These are phyloP conservation scores for Microsporum canis DNA, from an alignment of 2,329 filamentous ascomycete genomes.

Conservation along the genomic window DNA sequence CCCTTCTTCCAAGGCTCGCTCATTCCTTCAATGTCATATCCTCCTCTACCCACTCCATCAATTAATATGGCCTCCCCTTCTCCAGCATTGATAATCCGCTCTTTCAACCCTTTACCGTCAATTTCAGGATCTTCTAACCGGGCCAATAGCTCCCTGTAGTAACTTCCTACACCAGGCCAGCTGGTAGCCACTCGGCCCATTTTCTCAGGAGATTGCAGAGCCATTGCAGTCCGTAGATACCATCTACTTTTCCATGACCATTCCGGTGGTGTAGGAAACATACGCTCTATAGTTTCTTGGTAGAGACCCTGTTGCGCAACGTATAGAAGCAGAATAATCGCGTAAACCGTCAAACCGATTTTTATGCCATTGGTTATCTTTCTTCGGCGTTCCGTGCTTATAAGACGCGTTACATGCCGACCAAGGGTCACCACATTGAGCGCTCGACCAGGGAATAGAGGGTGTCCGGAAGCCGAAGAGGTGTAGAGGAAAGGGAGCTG, in stretches of 20 bases:
- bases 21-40: slow-evolving; percentile 61
- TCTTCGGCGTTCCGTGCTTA: slow-evolving; percentile 56
- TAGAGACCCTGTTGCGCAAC: slow-evolving; percentile 55
- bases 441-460: slow-evolving; percentile 14
- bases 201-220: slow-evolving; percentile 45
- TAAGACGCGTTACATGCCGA: slow-evolving; percentile 35
- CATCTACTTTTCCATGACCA: slow-evolving; percentile 64
- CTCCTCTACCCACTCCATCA: slow-evolving; percentile 45
- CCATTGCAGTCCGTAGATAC: slow-evolving; percentile 53
- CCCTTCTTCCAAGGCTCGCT: slow-evolving; percentile 75
- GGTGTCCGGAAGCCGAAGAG: slow-evolving; percentile 37
- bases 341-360: slow-evolving; percentile 60
- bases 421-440: slow-evolving; percentile 3
- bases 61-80: slow-evolving; percentile 40
- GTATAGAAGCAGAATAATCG: slow-evolving; percentile 48
- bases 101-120: slow-evolving; percentile 56
- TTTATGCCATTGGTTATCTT: slow-evolving; percentile 60
- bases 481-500: slow-evolving; percentile 56
- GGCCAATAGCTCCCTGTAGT: slow-evolving; percentile 48
- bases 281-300: slow-evolving; percentile 63
- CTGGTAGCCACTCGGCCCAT: slow-evolving; percentile 43
- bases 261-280: slow-evolving; percentile 69
- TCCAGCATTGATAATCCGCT: slow-evolving; percentile 33
- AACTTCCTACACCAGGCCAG: slow-evolving; percentile 56
- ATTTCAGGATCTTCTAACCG: slow-evolving; percentile 57